Evolutionary conservation across 495 filamentous ascomycete genomes (phyloP), one percentile per base, ranked within the genome.

Genomic region (Chlorociboria aeruginascens): DNA sequence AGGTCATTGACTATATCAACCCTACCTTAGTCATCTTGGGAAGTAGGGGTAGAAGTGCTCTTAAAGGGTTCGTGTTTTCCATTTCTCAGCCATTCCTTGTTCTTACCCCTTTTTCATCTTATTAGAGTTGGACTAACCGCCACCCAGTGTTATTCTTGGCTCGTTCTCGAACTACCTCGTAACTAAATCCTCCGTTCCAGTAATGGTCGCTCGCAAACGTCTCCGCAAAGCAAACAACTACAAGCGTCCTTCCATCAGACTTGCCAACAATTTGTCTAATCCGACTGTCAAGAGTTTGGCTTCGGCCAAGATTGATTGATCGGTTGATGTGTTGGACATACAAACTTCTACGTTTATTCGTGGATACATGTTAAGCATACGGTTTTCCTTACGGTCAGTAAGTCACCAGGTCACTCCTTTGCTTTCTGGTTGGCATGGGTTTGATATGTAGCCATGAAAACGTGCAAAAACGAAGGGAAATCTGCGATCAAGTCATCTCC

Each of bases 101-200:
- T 25, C n/a, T n/a, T n/a, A n/a, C n/a, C n/a, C n/a, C n/a, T n/a
- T n/a, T n/a, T 25, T 25, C 4, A 25, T 25, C 20, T 25, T 25
- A 25, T 25, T 12, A 10, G 10, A 6, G 30, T 9, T 7, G 2
- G 13, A 20, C 55, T 61, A 38, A 63, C 46, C 40, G 4, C 51
- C 49, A 8, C 28, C 32, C 52, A 92, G 87, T 57, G 87, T 93
- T 25, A 78, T 98, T 30, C 74, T 97, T 13, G 92, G 92, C 13
- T 95, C 89, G 2, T 97, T 98, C 64, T 90, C 85, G 46, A 96
- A 95, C 61, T 98, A 98, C 61, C 74, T 98, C 9, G 86, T 98
- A 25, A 89, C 86, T 37, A 95, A 96, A 66, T 89, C 84, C 43
- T 93, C 86, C 7, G 88, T 95, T n/a, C 92, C 92, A 0, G 88